Percentiles rank a stretch among this genome's conserved stretches.
Conservation (phyloP, 176 grass and related monocot species). For the Coix lacrymajobi region DNA sequence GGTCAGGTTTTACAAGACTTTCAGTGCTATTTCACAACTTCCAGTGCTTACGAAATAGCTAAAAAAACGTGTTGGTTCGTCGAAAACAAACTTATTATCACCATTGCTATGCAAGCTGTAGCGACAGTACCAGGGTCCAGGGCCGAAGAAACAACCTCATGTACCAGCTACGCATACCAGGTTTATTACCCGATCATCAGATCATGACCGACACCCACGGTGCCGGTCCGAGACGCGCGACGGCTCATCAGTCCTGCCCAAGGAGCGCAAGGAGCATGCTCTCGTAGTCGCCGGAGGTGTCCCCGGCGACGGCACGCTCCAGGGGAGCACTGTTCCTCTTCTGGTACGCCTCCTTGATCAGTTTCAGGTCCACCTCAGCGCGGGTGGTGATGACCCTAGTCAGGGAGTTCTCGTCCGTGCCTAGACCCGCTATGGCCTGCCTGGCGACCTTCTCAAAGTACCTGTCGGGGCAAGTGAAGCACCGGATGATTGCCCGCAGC, state of each 20-base stretch:
- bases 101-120: conserved; percentile 10
- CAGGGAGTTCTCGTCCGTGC: conserved; percentile 79
- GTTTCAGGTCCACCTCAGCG: conserved; percentile 82
- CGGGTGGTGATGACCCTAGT: conserved; percentile 75
- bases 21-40: neutral
- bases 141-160: neutral
- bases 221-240: neutral
- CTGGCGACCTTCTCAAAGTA: conserved; percentile 81
- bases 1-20: too few relatives aligned
- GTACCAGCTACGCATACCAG: neutral
- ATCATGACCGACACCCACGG: neutral
- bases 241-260: conserved; percentile 38
- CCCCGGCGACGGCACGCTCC: conserved; percentile 46
- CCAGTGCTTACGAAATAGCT: neutral
- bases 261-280: conserved; percentile 75
- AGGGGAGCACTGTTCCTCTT: conserved; percentile 75
- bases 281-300: conserved; percentile 80
- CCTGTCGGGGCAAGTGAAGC: conserved; percentile 62
- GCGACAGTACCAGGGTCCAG: neutral
- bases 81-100: neutral
- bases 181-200: neutral
- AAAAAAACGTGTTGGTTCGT: neutral
- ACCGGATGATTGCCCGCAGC: conserved; percentile 57
- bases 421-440: conserved; percentile 49
- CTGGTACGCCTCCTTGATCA: conserved; percentile 70